Base-by-base conservation (phyloP, 306 rosid species). In the Glycine soja region DNA sequence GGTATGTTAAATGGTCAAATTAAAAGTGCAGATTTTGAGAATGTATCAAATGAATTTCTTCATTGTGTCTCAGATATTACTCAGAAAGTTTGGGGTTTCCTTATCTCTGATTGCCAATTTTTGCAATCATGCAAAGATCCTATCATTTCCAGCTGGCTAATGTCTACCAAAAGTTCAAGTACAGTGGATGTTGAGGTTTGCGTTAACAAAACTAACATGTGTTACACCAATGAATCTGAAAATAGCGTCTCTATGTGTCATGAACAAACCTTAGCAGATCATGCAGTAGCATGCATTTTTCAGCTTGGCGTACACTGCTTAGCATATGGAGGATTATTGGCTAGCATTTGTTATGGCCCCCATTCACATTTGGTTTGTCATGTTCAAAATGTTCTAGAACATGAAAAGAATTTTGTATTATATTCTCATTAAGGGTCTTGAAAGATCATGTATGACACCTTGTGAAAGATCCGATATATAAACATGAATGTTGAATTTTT, bases 241-340 rank as follows among this genome's bases (percentile, higher is more conserved):
- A 82, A 69, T 65, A 63, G 45, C 62, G 4, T 52, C 11, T 42
- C 34, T 66, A 16, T 13, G 34, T 7, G 70, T 30, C 85, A 71
- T 67, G 83, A 75, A 16, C 83, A 61, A 19, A 76, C 53, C 48
- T 47, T 15, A 78, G 52, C 24, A 36, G 65, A 77, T 53, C 57
- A 78, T 48, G 86, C 51, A 74, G 73, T 86, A 65, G 45, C 38
- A 68, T 47, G 57, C 16, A 75, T 86, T 47, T 61, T 85, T 71
- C 85, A 85, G 78, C 91, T 90, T 15, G 90, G 92, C n/a, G 62
- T 81, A 16, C 94, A 93, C 67, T 93, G 93, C 86, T 80, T 88
- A 76, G 58, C 72, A 2, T 91, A 88, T 85, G 97, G 97, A 66
- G 90, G 90, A 72, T 85, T 85, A 70, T 84, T 90, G 72, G 89